A percentile compares a stretch with the other conserved stretches of the same genome.
These are phyloP conservation scores for Elongisporangium senticosum DNA, from an alignment of 352 stramenopile genomes.

Conservation along the genomic window DNA sequence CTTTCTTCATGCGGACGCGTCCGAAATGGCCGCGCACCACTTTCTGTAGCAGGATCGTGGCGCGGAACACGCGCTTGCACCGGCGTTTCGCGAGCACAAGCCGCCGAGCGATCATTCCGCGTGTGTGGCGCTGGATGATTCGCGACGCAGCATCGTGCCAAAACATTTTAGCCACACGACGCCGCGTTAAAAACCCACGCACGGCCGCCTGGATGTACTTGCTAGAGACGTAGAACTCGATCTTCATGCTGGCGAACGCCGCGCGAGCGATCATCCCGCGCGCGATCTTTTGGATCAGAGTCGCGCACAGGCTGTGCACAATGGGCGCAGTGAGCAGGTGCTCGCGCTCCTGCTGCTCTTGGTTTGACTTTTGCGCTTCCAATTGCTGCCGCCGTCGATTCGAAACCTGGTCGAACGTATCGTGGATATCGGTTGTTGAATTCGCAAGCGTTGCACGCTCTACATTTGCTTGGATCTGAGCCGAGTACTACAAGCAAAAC, in stretches of 20 bases:
- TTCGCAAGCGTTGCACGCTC: neutral
- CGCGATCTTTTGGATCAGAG: constrained; percentile 67
- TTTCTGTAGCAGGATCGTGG: constrained; percentile 42
- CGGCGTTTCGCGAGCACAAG: constrained; percentile 18
- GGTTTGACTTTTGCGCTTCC: constrained; percentile 5
- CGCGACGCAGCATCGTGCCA: constrained; percentile 54
- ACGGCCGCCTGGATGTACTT: constrained; percentile 72
- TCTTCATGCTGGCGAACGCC: constrained; percentile 46
- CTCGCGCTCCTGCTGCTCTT: constrained; percentile 14
- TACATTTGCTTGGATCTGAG: constrained; percentile 15
- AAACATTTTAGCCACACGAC: constrained; percentile 60
- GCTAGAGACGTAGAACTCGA: constrained; percentile 65
- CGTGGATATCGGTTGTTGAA: neutral
- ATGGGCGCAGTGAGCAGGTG: constrained; percentile 20
- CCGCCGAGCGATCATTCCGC: constrained; percentile 47
- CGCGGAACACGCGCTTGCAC: constrained; percentile 9
- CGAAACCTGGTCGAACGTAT: neutral
- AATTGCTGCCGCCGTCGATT: neutral
- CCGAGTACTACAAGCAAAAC: constrained; percentile 10
- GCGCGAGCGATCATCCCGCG: constrained; percentile 65
- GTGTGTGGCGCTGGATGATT: constrained; percentile 44
- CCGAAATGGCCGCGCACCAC: constrained; percentile 50
- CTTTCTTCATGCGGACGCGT: constrained; percentile 48
- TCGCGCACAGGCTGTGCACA: constrained; percentile 68
- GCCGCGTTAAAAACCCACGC: constrained; percentile 60